Evolutionary conservation across 1,139 yeast species (phyloP).

Genomic region (Yamadazyma triangularis): DNA sequence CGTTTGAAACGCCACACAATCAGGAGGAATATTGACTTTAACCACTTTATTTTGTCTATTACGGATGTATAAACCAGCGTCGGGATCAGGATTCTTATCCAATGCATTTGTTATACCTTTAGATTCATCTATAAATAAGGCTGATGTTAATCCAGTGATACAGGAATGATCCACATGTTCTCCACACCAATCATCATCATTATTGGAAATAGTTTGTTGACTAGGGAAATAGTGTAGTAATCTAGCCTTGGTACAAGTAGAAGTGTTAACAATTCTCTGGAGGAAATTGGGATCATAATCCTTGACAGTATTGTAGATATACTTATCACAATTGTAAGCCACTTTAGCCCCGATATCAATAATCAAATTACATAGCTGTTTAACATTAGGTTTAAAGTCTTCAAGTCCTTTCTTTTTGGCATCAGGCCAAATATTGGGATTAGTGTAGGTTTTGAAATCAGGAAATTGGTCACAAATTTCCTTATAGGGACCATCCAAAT

Average conservation of each 20-base stretch:
- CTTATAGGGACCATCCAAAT: slow-evolving; percentile 42
- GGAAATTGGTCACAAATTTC: slow-evolving; percentile 26
- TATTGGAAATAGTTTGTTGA: slow-evolving; percentile 6
- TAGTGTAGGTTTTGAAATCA: slow-evolving; percentile 41
- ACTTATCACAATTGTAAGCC: slow-evolving; percentile 51
- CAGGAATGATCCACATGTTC: slow-evolving; percentile 64
- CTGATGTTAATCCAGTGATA: slow-evolving; percentile 57
- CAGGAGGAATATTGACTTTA: slow-evolving; percentile 51
- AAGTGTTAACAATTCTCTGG: slow-evolving; percentile 40
- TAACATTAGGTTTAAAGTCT: slow-evolving; percentile 32
- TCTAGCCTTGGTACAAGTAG: slow-evolving; percentile 59
- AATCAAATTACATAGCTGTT: slow-evolving; percentile 40
- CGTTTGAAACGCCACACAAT: slow-evolving; percentile 60
- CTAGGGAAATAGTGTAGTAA: slow-evolving; percentile 51
- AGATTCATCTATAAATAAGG: slow-evolving; percentile 45
- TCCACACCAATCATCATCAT: slow-evolving; percentile 53
- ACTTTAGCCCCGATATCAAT: slow-evolving; percentile 48
- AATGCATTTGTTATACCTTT: slow-evolving; percentile 18
- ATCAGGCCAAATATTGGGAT: slow-evolving; percentile 54
- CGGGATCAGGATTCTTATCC: slow-evolving; percentile 37
- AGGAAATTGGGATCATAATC: slow-evolving; percentile 36
- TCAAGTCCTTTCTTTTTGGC: slow-evolving; percentile 14
- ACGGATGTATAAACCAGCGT: slow-evolving; percentile 51
- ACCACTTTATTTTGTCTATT: slow-evolving; percentile 43
- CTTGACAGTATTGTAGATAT: slow-evolving; percentile 21